phyloP scores from a whole-genome alignment of 345 rosid genomes.

The Eucalyptus melliodora region DNA sequence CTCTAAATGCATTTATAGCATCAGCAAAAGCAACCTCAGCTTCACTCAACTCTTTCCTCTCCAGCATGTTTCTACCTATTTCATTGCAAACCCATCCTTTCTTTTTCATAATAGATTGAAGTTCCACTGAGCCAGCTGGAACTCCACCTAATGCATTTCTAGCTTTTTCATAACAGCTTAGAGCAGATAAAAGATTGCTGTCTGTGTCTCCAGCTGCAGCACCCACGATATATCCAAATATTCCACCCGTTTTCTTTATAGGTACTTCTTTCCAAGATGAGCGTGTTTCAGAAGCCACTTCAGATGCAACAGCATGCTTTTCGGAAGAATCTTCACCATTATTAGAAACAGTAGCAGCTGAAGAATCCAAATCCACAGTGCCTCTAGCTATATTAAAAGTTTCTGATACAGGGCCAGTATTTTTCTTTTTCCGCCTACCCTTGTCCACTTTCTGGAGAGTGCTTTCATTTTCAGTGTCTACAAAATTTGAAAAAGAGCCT shows the following conservation, averaged over 20 bases:
- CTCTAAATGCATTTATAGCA: conserved; percentile 69
- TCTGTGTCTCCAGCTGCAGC: conserved; percentile 44
- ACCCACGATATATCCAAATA: conserved; percentile 55
- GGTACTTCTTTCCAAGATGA: conserved; percentile 9
- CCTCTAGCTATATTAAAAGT: background rate
- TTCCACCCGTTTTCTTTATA: conserved; percentile 53
- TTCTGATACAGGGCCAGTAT: conserved; percentile 3
- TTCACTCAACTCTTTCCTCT: conserved; percentile 44
- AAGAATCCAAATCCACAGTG: background rate
- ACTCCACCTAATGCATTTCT: conserved; percentile 54
- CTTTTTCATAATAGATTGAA: conserved; percentile 54
- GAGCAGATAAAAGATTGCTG: conserved; percentile 46
- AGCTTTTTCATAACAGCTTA: conserved; percentile 70
- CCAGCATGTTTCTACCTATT: conserved; percentile 75
- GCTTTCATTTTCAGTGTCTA: conserved; percentile 16
- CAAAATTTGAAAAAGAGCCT: conserved; percentile 2
- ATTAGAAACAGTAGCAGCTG: background rate
- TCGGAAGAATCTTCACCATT: background rate
- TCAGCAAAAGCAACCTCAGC: conserved; percentile 81
- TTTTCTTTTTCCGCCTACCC: background rate
- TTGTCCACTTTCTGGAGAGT: conserved; percentile 9
- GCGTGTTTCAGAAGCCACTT: conserved; percentile 3
- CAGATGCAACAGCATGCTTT: conserved; percentile 2
- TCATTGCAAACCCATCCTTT: conserved; percentile 94
- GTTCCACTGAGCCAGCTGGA: conserved; percentile 34